These are phyloP conservation scores for Phallus indusiatus DNA, from an alignment of 768 basidiomycete genomes.

Conservation along the genomic window DNA sequence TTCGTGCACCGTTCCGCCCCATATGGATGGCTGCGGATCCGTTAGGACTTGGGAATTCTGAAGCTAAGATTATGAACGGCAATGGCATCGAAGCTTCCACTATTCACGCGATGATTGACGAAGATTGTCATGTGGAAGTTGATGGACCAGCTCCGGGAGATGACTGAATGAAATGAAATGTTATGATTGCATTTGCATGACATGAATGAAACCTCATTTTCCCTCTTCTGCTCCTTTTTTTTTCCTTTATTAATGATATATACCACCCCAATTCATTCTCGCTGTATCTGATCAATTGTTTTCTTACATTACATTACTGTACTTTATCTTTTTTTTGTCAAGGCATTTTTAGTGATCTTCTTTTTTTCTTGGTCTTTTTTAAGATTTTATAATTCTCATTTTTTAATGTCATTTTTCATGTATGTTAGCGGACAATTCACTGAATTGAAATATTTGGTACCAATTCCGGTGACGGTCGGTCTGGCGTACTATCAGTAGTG, in stretches of 20 bases:
- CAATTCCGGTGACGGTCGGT: not conserved
- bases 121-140: slow-evolving; percentile 50
- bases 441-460: not conserved
- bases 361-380: not conserved
- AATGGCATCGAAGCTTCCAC: slow-evolving; percentile 42
- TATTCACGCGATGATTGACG: slow-evolving; percentile 48
- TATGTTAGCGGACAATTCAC: not conserved
- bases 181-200: too few species aligned
- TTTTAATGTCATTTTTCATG: not conserved
- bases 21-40: slow-evolving; percentile 81
- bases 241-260: not conserved
- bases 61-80: slow-evolving; percentile 44
- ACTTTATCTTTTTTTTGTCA: slow-evolving; percentile 7
- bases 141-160: slow-evolving; percentile 33
- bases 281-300: slow-evolving; percentile 19
- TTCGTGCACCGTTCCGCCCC: slow-evolving; percentile 56
- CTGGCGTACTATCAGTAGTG: too few species aligned
- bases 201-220: too few species aligned
- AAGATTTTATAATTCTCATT: not conserved
- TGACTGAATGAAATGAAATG: not conserved
- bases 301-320: slow-evolving; percentile 26
- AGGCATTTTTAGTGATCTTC: not conserved
- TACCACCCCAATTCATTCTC: too few species aligned
- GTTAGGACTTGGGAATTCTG: slow-evolving; percentile 47
- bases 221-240: not conserved